Evolutionary conservation across 257 asterid species (phyloP).

Genomic region (Scutellaria galericulata): DNA sequence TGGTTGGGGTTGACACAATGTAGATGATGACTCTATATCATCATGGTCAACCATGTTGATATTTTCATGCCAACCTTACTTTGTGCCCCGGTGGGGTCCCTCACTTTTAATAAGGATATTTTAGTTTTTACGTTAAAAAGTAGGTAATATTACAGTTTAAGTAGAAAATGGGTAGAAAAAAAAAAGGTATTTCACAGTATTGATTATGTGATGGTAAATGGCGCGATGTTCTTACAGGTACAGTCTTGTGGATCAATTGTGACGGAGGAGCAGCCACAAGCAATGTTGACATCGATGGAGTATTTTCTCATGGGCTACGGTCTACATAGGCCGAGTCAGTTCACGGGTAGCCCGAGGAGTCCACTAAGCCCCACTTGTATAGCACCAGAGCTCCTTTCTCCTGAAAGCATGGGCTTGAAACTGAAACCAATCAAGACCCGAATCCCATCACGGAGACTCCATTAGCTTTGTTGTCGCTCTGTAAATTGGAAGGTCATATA

Average conservation of each 20-base stretch:
- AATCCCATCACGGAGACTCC: conserved; percentile 39
- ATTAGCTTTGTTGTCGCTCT: conserved; percentile 35
- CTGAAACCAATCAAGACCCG: conserved; percentile 84
- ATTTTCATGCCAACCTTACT: no score
- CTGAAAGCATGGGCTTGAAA: conserved; percentile 93
- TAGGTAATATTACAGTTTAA: no score
- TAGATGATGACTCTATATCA: no score
- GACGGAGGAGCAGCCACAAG: conserved; percentile 95
- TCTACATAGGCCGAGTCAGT: conserved; percentile 59
- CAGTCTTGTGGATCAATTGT: conserved; percentile 93
- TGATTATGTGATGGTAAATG: no score
- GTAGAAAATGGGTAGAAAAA: no score
- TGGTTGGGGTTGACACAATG: no score
- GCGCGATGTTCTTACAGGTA: conserved; percentile 49
- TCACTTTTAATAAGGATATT: no score
- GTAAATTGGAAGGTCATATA: conserved; percentile 44
- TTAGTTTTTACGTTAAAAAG: no score
- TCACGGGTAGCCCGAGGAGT: conserved; percentile 77
- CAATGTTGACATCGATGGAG: conserved; percentile 84
- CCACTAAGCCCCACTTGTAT: conserved; percentile 84
- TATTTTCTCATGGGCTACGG: conserved; percentile 85
- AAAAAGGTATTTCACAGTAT: no score
- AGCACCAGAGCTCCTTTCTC: conserved; percentile 85
- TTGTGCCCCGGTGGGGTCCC: no score
- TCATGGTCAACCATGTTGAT: no score